Evolutionary conservation across 2,329 filamentous ascomycete genomes (phyloP).

Genomic region (Hymenoscyphus occultus): DNA sequence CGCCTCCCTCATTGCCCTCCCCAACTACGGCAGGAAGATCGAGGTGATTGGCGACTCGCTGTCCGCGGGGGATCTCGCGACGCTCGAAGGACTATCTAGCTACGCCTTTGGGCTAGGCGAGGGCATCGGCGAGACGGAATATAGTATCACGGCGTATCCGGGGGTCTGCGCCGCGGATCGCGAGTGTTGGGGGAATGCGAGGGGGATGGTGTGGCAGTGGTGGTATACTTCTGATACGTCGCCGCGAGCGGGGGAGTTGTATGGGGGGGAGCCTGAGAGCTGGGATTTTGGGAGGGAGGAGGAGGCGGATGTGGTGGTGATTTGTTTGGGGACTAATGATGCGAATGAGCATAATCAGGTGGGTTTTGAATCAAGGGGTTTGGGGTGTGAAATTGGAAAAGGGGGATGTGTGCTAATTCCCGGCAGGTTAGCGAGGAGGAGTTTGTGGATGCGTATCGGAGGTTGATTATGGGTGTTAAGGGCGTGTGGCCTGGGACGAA

Average conservation of each 20-base stretch:
- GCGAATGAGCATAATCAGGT: conserved; percentile 41
- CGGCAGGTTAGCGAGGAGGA: conserved; percentile 36
- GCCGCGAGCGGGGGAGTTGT: conserved; percentile 23
- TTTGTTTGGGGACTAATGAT: conserved; percentile 49
- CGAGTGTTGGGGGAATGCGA: conserved; percentile 51
- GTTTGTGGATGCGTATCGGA: conserved; percentile 43
- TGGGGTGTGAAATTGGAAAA: no score
- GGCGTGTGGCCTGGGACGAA: conserved; percentile 46
- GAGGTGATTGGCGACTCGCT: conserved; percentile 50
- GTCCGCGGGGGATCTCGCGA: conserved; percentile 54
- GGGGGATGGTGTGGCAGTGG: conserved; percentile 54
- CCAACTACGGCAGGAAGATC: conserved; percentile 39
- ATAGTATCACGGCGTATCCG: conserved; percentile 55
- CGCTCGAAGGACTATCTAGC: conserved; percentile 55
- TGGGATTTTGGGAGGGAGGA: conserved; percentile 46
- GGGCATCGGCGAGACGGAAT: conserved; percentile 57
- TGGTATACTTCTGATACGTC: conserved; percentile 54
- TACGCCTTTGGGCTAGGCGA: conserved; percentile 55
- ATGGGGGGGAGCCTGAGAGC: conserved; percentile 41
- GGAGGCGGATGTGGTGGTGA: conserved; percentile 45
- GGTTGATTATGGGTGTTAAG: conserved; percentile 47
- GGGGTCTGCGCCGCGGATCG: conserved; percentile 56
- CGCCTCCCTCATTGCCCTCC: conserved; percentile 44
- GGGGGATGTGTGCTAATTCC: no score
- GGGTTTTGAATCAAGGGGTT: no score